Evolutionary conservation across 83 land plant species (phyloP).

Genomic region (Picea mariana): DNA sequence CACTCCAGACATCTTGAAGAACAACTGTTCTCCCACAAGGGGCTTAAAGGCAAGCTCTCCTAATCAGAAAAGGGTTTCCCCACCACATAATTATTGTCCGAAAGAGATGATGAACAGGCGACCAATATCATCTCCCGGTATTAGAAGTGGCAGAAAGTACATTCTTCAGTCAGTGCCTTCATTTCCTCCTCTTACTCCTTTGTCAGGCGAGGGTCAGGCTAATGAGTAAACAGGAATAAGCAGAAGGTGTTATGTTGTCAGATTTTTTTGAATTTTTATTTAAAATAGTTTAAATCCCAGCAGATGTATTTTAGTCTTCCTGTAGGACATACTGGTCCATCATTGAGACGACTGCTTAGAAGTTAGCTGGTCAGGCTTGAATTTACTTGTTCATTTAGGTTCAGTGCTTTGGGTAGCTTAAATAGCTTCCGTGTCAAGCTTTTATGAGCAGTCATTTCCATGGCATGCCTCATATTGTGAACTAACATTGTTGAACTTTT

Average conservation of each 20-base stretch:
- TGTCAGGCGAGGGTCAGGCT: not conserved
- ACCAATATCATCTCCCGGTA: constrained; percentile 31
- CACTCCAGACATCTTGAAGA: constrained; percentile 66
- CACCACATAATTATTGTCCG: constrained; percentile 37
- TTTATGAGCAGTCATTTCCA: constrained; percentile 10
- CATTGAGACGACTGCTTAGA: not conserved
- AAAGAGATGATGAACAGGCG: constrained; percentile 29
- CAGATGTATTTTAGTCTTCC: not conserved
- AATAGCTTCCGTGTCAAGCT: constrained; percentile 1
- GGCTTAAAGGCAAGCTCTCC: constrained; percentile 69
- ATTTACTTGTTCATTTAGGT: not conserved
- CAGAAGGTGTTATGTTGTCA: constrained; percentile 6
- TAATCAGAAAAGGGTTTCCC: constrained; percentile 75
- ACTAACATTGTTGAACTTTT: not conserved
- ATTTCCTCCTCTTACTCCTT: constrained; percentile 64
- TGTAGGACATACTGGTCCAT: not conserved
- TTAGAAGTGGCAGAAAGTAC: constrained; percentile 69
- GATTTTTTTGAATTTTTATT: not conserved
- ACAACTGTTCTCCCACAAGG: constrained; percentile 37
- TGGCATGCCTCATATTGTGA: not conserved
- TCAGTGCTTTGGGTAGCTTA: not conserved
- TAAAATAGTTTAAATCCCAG: not conserved
- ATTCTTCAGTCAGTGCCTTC: constrained; percentile 73
- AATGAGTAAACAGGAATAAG: not conserved
- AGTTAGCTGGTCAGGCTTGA: not conserved